Evolutionary conservation across 2,329 filamentous ascomycete genomes (phyloP), one percentile per base, ranked within the genome.

Genomic region (Trichoderma gracile): DNA sequence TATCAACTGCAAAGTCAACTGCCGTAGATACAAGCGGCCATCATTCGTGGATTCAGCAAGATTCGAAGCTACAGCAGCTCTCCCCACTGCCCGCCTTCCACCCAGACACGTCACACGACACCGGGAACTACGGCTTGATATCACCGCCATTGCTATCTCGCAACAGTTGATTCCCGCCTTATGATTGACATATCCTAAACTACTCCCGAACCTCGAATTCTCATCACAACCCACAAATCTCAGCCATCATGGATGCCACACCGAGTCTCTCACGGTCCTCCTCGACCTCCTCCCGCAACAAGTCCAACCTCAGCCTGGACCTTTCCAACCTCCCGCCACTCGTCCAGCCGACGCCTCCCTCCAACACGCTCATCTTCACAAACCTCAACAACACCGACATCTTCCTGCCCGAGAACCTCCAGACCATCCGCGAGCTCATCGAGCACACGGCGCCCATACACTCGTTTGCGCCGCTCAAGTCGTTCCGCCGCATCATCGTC

Each of bases 351-450:
- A 87, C 90, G 27, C 86, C 88, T 62, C 89, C 90, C 6, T 90
- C 89, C 69, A 95, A 95, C 80, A 95, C 91, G 0, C 87, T 95
- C 64, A 86, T 95, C 72, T 89, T 95, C 74, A 95, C 91, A 71
- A 92, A 92, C 79, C 86, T 95, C 66, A 80, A 88, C 73, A 86
- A 91, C 69, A 78, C 82, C 65, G 87, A 89, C 72, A 87, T 92
- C 79, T 95, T 94, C 82, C 82, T 85, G 65, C 82, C 89, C 19
- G 84, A 89, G 67, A 92, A 92, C 77, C 83, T 94, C 65, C 85
- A 89, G 71, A 86, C 84, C 66, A 90, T 94, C 71, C 88, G 87
- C 73, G 83, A 87, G 62, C 86, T 92, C 65, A 88, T 95, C 75
- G 80, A 85, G 72, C 77, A 84, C 56, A 86, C 88, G n/a, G 89